Base-by-base conservation (phyloP, 306 rosid species). In the Spatholobus suberectus region DNA sequence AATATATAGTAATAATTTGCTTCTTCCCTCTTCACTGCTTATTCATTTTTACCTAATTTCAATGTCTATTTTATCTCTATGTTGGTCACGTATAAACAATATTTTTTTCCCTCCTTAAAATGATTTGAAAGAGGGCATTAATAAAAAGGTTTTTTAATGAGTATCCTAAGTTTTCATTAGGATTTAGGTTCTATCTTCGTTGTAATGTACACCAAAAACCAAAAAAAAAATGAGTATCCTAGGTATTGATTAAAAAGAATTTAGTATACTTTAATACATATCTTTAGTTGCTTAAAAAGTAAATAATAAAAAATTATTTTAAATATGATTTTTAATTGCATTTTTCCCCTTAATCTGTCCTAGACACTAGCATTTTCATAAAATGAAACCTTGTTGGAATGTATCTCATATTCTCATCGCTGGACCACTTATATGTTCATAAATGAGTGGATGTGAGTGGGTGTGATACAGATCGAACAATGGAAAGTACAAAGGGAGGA, bases 1-100 rank as follows among this genome's bases (percentile, higher is more conserved):
- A n/a, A 72, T 80, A 72, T 61, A 67, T 69, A 57, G 40, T 43
- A 26, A 57, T 70, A n/a, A 59, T 24, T 58, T 20, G 78, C 51
- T 67, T 84, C 47, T 79, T 66, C 77, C 26, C 70, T 55, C 41
- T 17, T 35, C 12, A 6, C 15, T 58, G 35, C 26, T 10, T 37
- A 11, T 68, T 47, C 43, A 5, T 9, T 46, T 76, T 76, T 76
- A n/a, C 57, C 21, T 5, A 20, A 10, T 40, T 68, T 20, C 70
- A 1, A 3, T 37, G 27, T 18, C n/a, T 38, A 37, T 18, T 67
- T 21, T 20, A 18, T 9, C 38, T 44, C n/a, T 29, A 29, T 29
- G 62, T 72, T 62, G 34, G 73, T 61, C 32, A 24, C n/a, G 17
- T 15, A 32, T 34, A 43, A 15, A 7, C 70, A 11, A 26, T 1